Evolutionary conservation across 495 filamentous ascomycete genomes (phyloP), one percentile per base, ranked within the genome.

Genomic region (Cairneyella variabilis): DNA sequence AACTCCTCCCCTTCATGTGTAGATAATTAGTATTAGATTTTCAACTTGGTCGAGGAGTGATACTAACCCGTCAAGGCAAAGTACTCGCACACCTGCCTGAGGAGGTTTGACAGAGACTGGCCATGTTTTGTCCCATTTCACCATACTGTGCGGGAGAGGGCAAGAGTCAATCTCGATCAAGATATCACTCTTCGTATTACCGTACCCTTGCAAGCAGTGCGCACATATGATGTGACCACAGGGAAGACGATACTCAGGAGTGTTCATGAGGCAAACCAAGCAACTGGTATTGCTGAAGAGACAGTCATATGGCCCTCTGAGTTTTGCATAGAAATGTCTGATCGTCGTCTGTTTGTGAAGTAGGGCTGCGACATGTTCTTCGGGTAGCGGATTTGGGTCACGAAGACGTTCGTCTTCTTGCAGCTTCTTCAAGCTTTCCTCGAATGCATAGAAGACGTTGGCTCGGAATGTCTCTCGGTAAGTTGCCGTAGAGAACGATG

Each of bases 171-270:
- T 57, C 47, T 67, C 54, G 9, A 69, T 58, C 25, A 64, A 61
- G 25, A 59, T 64, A 21, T 44, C 64, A 40, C 65, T 59, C 12
- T 58, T 60, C 53, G 59, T 60, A 4, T 37, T 38, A 14, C 71
- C 64, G 25, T 67, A 56, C 0, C 23, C 17, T 30, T 47, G 44
- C 1, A 57, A 51, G 40, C 78, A 82, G 3, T 66, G 60, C 9
- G 71, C 70, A 52, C 82, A 84, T 0, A 84, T 62, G 5, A 81
- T 71, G 62, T 85, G 82, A 0, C 80, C 80, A 54, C 80, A 85
- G 9, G 73, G 72, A 2, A 85, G 50, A 1, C 71, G 66, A 54
- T 83, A 74, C 48, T 81, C 70, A 0, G 80, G 76, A 0, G 74
- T 57, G 28, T 76, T 73, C 28, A 68, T 66, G 44, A 83, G 57